phyloP scores from a whole-genome alignment of 2,329 filamentous ascomycete species.

The Mycosphaerella sp. region DNA sequence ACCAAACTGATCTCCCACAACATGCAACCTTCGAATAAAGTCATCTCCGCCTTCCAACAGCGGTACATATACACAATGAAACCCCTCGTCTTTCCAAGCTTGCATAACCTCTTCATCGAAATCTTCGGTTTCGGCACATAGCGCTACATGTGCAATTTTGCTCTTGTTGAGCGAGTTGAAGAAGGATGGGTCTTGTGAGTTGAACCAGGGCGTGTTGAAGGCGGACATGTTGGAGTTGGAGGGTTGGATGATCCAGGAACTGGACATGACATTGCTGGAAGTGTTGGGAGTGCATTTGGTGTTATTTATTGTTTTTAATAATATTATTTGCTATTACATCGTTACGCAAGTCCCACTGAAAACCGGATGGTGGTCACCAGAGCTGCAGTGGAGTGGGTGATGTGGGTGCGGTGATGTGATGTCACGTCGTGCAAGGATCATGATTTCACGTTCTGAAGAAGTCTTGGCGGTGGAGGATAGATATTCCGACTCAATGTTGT shows the following conservation, averaged over 20 bases:
- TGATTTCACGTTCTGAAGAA: too few relatives aligned
- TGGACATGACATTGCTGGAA: neutral
- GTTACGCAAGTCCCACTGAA: conserved; percentile 6
- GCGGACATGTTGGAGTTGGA: conserved; percentile 19
- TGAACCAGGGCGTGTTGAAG: conserved; percentile 33
- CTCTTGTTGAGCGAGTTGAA: conserved; percentile 36
- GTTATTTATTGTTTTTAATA: neutral
- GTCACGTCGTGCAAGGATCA: neutral
- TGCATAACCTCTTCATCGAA: conserved; percentile 51
- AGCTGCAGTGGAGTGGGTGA: neutral
- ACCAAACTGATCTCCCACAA: conserved; percentile 50
- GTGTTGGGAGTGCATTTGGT: too few relatives aligned
- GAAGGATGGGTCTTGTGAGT: conserved; percentile 29
- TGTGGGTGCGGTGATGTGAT: neutral
- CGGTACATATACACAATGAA: conserved; percentile 52
- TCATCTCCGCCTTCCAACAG: conserved; percentile 44
- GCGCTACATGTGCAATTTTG: conserved; percentile 42
- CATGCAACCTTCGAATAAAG: conserved; percentile 44
- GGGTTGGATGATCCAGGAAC: neutral
- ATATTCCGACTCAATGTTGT: too few relatives aligned
- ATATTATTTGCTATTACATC: too few relatives aligned
- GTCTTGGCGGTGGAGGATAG: too few relatives aligned
- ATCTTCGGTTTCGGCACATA: conserved; percentile 48
- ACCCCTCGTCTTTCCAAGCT: conserved; percentile 56
- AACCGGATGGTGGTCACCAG: conserved; percentile 6